Conservation (phyloP, 768 basidiomycete species). For the Phlebiopsis flavidoalba region DNA sequence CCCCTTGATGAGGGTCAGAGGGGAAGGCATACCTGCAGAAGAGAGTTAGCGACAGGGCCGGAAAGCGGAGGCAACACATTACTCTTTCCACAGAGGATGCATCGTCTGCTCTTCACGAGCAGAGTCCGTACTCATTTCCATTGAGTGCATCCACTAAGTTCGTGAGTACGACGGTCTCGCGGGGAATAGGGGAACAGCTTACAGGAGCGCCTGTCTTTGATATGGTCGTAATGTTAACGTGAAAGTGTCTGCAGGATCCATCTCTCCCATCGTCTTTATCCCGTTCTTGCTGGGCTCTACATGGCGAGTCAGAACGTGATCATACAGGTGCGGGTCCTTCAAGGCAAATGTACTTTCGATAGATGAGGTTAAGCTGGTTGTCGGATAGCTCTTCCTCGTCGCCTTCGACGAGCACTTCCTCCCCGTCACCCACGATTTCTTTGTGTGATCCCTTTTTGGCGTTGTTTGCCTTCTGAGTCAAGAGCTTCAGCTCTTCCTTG, state of each 20-base stretch:
- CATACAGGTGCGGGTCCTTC: neutral
- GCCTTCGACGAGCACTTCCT: conserved; percentile 78
- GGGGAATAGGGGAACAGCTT: neutral
- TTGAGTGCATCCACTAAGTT: conserved; percentile 81
- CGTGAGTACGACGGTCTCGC: neutral
- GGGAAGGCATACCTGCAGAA: conserved; percentile 67
- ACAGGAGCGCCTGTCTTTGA: conserved; percentile 82
- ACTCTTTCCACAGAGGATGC: conserved; percentile 96
- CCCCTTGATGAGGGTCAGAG: conserved; percentile 45
- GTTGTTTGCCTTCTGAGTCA: conserved; percentile 26
- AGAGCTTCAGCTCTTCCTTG: conserved; percentile 37
- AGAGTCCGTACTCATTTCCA: conserved; percentile 71
- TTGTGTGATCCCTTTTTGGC: conserved; percentile 33
- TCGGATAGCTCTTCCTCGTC: conserved; percentile 77
- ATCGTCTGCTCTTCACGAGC: conserved; percentile 68
- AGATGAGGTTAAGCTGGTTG: conserved; percentile 78
- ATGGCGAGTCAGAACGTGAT: neutral
- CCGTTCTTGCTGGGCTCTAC: conserved; percentile 82
- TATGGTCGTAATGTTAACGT: conserved; percentile 73
- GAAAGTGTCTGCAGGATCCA: conserved; percentile 79
- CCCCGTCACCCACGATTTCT: conserved; percentile 75
- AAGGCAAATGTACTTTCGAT: conserved; percentile 55
- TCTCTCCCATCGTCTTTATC: conserved; percentile 68
- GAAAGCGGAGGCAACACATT: conserved; percentile 22
- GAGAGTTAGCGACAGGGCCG: conserved; percentile 10